These are phyloP conservation scores for Corynespora cassiicola DNA, from an alignment of 2,329 filamentous ascomycete species.

Conservation along the genomic window DNA sequence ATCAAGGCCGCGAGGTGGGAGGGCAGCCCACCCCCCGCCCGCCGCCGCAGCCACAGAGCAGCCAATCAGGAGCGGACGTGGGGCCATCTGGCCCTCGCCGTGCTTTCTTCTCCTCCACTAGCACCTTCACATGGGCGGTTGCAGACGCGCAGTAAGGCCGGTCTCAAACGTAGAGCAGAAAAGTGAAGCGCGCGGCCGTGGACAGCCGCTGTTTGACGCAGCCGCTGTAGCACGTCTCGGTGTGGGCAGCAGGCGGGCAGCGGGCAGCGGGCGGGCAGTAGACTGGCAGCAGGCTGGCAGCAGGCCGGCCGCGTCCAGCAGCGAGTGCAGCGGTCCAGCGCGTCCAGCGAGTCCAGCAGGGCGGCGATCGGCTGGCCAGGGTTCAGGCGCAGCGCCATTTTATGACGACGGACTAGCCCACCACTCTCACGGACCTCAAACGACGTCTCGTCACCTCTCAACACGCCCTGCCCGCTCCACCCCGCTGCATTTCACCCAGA, in stretches of 20 bases:
- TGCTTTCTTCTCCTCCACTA: conserved; percentile 2
- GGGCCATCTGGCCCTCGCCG: conserved; percentile 13
- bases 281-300: no score
- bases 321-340: background rate
- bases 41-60: conserved; percentile 15
- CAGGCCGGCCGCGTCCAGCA: background rate
- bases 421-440: conserved; percentile 32
- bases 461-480: conserved; percentile 20
- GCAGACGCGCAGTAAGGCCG: conserved; percentile 1
- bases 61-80: conserved; percentile 9
- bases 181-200: background rate
- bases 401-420: conserved; percentile 29
- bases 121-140: conserved; percentile 8
- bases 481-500: conserved; percentile 16
- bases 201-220: no score
- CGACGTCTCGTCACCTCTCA: conserved; percentile 30
- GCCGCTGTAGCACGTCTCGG: no score
- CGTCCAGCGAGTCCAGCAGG: background rate
- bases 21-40: conserved; percentile 11
- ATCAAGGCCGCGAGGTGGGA: conserved; percentile 14
- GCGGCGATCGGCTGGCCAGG: conserved; percentile 14
- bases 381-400: conserved; percentile 23
- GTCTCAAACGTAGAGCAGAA: background rate
- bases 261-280: no score
- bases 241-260: no score